Evolutionary conservation across 345 rosid species (phyloP).

Genomic region (Limnanthes douglasii): DNA sequence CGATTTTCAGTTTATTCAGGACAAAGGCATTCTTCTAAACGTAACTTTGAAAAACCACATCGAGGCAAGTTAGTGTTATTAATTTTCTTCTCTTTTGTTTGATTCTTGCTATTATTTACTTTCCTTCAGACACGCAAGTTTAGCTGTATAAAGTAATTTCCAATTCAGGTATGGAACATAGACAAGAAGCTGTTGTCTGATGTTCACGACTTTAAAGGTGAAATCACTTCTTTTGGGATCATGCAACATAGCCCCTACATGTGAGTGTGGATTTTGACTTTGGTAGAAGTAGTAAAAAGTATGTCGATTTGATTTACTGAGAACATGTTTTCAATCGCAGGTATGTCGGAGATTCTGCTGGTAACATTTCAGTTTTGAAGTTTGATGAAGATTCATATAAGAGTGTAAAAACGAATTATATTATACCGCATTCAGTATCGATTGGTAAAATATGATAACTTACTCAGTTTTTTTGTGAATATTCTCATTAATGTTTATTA

Average conservation of each 20-base stretch:
- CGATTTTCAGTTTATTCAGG: constrained; percentile 44
- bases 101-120: too few species aligned
- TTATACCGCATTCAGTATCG: constrained; percentile 55
- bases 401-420: constrained; percentile 41
- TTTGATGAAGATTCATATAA: constrained; percentile 31
- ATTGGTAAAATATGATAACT: constrained; percentile 28
- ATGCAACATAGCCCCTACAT: constrained; percentile 46
- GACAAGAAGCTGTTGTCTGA: constrained; percentile 47
- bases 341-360: constrained; percentile 65
- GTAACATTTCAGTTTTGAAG: constrained; percentile 56
- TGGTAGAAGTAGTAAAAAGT: background rate
- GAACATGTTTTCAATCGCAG: constrained; percentile 23
- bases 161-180: constrained; percentile 68
- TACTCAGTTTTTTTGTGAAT: background rate
- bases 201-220: constrained; percentile 30
- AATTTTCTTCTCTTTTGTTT: too few species aligned
- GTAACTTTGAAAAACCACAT: constrained; percentile 53
- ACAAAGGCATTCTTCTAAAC: constrained; percentile 61
- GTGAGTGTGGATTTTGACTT: constrained; percentile 25
- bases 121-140: background rate
- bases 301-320: constrained; percentile 6
- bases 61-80: constrained; percentile 58
- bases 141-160: constrained; percentile 5
- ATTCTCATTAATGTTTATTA: too few species aligned
- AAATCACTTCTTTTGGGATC: constrained; percentile 51